Conservation (phyloP, 2,329 filamentous ascomycete genomes). For the Colletotrichum chlorophyti region DNA sequence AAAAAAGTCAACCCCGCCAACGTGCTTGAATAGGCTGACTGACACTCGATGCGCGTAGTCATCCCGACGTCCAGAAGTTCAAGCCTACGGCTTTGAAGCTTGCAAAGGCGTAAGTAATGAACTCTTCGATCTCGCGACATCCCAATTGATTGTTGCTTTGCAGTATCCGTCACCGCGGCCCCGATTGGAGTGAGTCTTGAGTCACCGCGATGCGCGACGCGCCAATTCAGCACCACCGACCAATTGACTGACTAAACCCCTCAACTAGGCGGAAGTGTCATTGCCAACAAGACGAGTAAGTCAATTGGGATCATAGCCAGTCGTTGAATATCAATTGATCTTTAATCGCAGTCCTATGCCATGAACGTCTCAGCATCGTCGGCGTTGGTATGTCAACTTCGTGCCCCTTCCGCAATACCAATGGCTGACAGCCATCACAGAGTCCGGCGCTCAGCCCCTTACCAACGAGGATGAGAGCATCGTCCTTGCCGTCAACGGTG, state of each 20-base stretch:
- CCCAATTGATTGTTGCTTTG: constrained; percentile 47
- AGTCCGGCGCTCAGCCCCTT: constrained; percentile 93
- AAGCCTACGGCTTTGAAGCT: constrained; percentile 94
- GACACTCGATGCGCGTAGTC: constrained; percentile 53
- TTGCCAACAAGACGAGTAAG: constrained; percentile 90
- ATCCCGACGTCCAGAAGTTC: constrained; percentile 95
- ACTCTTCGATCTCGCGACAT: constrained; percentile 6
- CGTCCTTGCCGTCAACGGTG: constrained; percentile 95
- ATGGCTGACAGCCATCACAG: constrained; percentile 51
- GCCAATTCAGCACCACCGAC: constrained; percentile 19
- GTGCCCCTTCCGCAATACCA: neutral
- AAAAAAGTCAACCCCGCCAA: constrained; percentile 40
- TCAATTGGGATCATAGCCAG: constrained; percentile 10
- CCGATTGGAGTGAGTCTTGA: constrained; percentile 89
- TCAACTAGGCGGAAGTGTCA: constrained; percentile 80
- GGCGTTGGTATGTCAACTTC: constrained; percentile 76
- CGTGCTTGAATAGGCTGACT: constrained; percentile 31
- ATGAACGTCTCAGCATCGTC: constrained; percentile 97
- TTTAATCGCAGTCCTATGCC: constrained; percentile 76
- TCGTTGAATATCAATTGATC: constrained; percentile 34
- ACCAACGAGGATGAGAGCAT: constrained; percentile 90
- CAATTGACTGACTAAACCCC: constrained; percentile 38
- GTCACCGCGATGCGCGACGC: constrained; percentile 25
- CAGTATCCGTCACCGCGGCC: constrained; percentile 93
- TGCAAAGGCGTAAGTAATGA: constrained; percentile 81